phyloP scores from a whole-genome alignment of 495 filamentous ascomycete species.

The Penicillium canariense region DNA sequence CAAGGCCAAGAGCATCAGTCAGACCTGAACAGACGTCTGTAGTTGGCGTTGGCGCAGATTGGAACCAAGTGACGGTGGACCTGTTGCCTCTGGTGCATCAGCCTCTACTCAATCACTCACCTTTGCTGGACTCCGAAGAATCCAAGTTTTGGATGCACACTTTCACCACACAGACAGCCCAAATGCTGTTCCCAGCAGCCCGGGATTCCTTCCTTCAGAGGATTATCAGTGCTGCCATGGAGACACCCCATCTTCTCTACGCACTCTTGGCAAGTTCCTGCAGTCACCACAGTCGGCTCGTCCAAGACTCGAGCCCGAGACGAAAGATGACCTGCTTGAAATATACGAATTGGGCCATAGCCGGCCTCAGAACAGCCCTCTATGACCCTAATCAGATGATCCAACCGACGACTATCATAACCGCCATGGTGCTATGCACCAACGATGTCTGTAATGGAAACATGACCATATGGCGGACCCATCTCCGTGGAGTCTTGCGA shows the following conservation, averaged over 20 bases:
- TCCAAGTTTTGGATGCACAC: conserved; percentile 30
- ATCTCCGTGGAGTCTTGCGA: conserved; percentile 28
- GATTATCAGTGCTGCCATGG: conserved; percentile 23
- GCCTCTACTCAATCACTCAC: conserved; percentile 18
- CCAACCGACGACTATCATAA: conserved; percentile 24
- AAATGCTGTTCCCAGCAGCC: conserved; percentile 28
- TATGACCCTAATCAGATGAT: conserved; percentile 7
- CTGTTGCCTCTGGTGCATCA: conserved; percentile 8
- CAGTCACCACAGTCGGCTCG: conserved; percentile 32
- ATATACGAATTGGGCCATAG: conserved; percentile 34
- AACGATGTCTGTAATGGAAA: conserved; percentile 41
- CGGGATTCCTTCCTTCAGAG: conserved; percentile 24
- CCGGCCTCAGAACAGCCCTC: conserved; percentile 23
- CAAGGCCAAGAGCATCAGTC: neutral
- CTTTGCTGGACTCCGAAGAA: conserved; percentile 21
- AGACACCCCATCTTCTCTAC: conserved; percentile 32
- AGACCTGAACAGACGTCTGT: neutral
- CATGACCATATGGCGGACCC: conserved; percentile 28
- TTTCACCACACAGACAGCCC: conserved; percentile 28
- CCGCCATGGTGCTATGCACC: conserved; percentile 35
- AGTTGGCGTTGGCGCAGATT: neutral
- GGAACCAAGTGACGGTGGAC: neutral
- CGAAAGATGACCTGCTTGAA: conserved; percentile 20
- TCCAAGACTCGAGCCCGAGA: conserved; percentile 14
- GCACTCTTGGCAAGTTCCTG: conserved; percentile 28